Conservation (phyloP, 2,329 filamentous ascomycete species). For the Epichloe festucae region DNA sequence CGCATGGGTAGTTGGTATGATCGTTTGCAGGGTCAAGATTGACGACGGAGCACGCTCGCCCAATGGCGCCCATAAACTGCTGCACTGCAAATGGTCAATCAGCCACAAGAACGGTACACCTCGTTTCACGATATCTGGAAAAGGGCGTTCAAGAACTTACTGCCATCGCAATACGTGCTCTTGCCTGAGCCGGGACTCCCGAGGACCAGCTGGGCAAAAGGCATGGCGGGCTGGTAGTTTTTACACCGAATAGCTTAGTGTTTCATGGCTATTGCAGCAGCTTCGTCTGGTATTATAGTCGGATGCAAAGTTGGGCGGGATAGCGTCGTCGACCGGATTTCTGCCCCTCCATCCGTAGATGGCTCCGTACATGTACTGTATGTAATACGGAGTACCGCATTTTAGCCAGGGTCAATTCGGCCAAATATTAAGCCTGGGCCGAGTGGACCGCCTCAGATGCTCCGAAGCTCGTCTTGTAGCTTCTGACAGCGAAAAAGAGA, state of each 20-base stretch:
- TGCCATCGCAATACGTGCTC: conserved; percentile 96
- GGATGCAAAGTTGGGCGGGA: not conserved
- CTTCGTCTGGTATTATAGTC: not conserved
- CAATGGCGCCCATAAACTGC: conserved; percentile 93
- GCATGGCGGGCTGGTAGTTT: conserved; percentile 28
- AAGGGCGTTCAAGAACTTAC: conserved; percentile 30
- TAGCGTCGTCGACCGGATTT: not conserved
- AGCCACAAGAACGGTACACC: not conserved
- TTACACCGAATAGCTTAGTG: not conserved
- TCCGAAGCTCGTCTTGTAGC: not conserved
- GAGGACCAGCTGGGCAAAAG: conserved; percentile 66
- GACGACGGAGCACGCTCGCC: conserved; percentile 84
- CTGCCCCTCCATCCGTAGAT: conserved; percentile 3
- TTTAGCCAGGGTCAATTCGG: not conserved
- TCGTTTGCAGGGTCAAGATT: conserved; percentile 98
- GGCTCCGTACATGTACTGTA: no score
- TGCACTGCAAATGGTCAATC: conserved; percentile 48
- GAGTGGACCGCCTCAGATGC: not conserved
- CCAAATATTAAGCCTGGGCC: not conserved
- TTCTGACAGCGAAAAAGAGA: no score
- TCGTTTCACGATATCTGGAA: not conserved
- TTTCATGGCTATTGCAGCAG: not conserved
- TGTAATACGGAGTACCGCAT: no score
- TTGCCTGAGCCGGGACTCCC: conserved; percentile 94
- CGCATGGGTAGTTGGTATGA: conserved; percentile 74